A percentile compares a stretch with the other conserved stretches of the same genome.
These are phyloP conservation scores for Xylaria sp. DNA, from an alignment of 2,329 filamentous ascomycete genomes.

Conservation along the genomic window DNA sequence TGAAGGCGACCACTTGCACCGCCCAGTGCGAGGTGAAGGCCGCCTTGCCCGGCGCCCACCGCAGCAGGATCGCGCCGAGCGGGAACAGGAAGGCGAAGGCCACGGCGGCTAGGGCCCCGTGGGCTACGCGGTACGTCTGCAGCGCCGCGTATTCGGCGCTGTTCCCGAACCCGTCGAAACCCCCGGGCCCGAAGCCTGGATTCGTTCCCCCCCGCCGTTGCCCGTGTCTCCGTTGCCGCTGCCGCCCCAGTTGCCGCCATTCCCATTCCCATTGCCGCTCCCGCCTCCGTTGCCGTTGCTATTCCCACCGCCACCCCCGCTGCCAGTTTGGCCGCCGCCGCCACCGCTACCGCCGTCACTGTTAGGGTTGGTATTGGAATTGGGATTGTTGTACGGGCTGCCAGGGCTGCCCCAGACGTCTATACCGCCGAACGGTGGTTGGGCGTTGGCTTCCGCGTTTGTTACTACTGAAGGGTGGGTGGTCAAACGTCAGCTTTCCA, in stretches of 20 bases:
- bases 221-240: neutral
- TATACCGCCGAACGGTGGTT: constrained; percentile 1
- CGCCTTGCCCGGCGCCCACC: constrained; percentile 45
- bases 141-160: constrained; percentile 40
- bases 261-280: neutral
- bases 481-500: neutral
- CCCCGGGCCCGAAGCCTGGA: neutral
- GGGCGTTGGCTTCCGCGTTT: constrained; percentile 1
- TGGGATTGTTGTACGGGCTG: constrained; percentile 15
- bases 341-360: neutral
- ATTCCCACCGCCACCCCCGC: neutral
- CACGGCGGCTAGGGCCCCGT: constrained; percentile 49
- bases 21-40: constrained; percentile 47
- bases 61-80: constrained; percentile 50
- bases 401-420: neutral
- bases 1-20: constrained; percentile 46
- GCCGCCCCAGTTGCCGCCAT: neutral
- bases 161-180: neutral
- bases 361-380: neutral
- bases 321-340: neutral
- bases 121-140: constrained; percentile 43
- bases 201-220: neutral
- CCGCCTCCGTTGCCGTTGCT: neutral
- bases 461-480: neutral
- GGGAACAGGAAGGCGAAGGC: constrained; percentile 53